Base-by-base conservation (phyloP, 2,329 filamentous ascomycete species). In the Hypoxylon sp. region DNA sequence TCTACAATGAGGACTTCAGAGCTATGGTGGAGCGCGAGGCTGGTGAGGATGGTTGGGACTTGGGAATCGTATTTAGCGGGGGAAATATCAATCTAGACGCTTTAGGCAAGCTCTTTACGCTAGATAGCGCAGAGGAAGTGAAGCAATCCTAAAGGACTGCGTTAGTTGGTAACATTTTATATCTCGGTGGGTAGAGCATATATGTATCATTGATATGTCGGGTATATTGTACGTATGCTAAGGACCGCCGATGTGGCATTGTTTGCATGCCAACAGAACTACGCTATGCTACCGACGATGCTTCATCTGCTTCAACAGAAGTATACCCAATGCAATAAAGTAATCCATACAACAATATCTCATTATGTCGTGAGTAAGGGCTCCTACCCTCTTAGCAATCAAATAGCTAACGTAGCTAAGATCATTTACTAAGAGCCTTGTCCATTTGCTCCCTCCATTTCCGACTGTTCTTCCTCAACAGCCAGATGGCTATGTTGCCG, bases 1-100 rank as follows among this genome's bases (percentile, higher is more conserved):
- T 98, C 70, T 97, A 88, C 70, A 91, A 97, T 76, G 92, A 96
- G 78, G 92, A 93, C 3, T 97, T 97, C 67, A 82, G 93, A 61
- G 76, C 74, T 11, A 78, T 90, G 78, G 91, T 94, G 8, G 88
- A 93, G 80, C 78, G 74, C 64, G 91, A 94, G 77, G 91, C 82
- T 0, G 91, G 92, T 0, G 83, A 87, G 54, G 82, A 86, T 11
- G 93, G 92, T 0, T 97, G 93, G 93, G 86, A 90, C 75, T 65
- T 90, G 22, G 87, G 87, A 0, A 67, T 89, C 36, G 83, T 90
- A 46, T 80, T 90, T 59, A 87, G 83, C 49, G 87, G 87, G 1
- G 87, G 87, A 0, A 90, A 90, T 75, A 80, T 89, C 1, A 83
- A 80, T 50, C 72, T 88, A 5, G 85, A 87, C 65, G 81, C 80